These are phyloP conservation scores for Clathrospora elynae DNA, from an alignment of 2,329 filamentous ascomycete species.

Conservation along the genomic window DNA sequence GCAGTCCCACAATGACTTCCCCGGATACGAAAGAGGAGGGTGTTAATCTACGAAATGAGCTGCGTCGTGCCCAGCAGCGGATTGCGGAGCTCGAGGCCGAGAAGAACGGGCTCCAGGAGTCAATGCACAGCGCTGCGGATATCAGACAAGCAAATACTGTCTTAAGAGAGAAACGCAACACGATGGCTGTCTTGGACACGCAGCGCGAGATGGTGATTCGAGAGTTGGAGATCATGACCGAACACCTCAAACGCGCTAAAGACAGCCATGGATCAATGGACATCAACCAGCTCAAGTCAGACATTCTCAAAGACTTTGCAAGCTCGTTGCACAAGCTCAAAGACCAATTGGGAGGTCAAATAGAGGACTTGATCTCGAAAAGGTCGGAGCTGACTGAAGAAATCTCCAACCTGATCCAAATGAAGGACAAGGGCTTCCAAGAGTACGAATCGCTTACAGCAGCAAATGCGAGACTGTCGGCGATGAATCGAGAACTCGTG, in stretches of 20 bases:
- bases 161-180: conserved; percentile 89
- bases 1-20: conserved; percentile 71
- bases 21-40: conserved; percentile 55
- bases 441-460: conserved; percentile 94
- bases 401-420: conserved; percentile 77
- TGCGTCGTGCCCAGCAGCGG: conserved; percentile 79
- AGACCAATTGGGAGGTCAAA: conserved; percentile 73
- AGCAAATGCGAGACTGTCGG: conserved; percentile 91
- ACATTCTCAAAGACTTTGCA: conserved; percentile 66
- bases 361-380: conserved; percentile 89
- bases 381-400: conserved; percentile 84
- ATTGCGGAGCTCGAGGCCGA: conserved; percentile 87
- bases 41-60: conserved; percentile 66
- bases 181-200: conserved; percentile 90
- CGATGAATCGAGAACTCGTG: conserved; percentile 94
- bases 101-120: conserved; percentile 62
- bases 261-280: conserved; percentile 78
- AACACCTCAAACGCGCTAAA: conserved; percentile 86
- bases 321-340: conserved; percentile 71
- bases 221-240: conserved; percentile 85
- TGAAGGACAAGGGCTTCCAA: conserved; percentile 90
- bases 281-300: conserved; percentile 69
- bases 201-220: conserved; percentile 95
- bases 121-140: conserved; percentile 62
- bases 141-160: conserved; percentile 84